These are phyloP conservation scores for Populus trichocarpa DNA, from an alignment of 441 rosid genomes.

Conservation along the genomic window DNA sequence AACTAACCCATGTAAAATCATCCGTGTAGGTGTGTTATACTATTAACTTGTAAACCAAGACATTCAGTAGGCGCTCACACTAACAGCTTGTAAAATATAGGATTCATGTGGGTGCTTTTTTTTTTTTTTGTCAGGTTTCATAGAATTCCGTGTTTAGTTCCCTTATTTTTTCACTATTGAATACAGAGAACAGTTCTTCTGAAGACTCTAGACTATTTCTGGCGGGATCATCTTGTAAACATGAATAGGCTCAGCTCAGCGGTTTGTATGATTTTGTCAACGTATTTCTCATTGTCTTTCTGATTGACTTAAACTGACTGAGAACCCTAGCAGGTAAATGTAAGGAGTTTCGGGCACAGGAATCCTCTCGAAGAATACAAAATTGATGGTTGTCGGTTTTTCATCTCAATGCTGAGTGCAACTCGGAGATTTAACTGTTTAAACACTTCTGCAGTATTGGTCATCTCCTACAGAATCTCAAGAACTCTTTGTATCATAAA, in stretches of 20 bases:
- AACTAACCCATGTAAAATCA: no score
- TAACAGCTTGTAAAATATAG: no score
- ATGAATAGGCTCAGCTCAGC: conserved; percentile 96
- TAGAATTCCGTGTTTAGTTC: background rate
- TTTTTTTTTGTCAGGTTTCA: background rate
- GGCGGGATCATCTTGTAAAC: conserved; percentile 95
- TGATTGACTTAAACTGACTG: conserved; percentile 21
- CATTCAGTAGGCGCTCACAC: no score
- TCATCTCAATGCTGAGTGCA: conserved; percentile 93
- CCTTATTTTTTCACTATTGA: conserved; percentile 7
- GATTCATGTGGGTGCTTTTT: no score
- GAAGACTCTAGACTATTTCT: conserved; percentile 80
- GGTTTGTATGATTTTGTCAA: conserved; percentile 36
- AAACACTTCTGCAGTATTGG: conserved; percentile 82
- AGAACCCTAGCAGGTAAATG: conserved; percentile 62
- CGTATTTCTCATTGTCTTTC: conserved; percentile 9
- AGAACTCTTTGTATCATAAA: conserved; percentile 47
- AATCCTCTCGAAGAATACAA: conserved; percentile 98
- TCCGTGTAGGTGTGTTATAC: no score
- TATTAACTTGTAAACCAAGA: no score
- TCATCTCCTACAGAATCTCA: conserved; percentile 76
- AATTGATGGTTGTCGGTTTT: conserved; percentile 93
- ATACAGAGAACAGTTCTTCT: conserved; percentile 84
- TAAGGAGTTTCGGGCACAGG: conserved; percentile 92
- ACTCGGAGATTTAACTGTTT: conserved; percentile 79